Base-by-base conservation (phyloP, 2,329 filamentous ascomycete species). In the Stromatinia cepivora region DNA sequence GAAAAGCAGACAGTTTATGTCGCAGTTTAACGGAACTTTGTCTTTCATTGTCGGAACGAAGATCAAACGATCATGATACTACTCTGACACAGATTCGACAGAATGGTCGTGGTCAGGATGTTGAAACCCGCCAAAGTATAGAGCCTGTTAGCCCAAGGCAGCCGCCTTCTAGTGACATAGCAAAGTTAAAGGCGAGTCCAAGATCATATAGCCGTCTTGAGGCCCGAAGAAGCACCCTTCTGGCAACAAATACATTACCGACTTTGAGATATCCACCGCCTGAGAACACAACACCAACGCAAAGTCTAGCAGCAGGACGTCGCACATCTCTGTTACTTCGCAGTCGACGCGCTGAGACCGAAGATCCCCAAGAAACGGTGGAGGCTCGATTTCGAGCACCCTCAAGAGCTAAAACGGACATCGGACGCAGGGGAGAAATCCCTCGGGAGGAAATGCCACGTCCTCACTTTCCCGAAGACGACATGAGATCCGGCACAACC, bases 1-100 rank as follows among this genome's bases (percentile, higher is more conserved):
- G 94, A 72, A 97, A 97, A 80, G 92, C 93, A 39, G 94, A 99
- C 78, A 93, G 91, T 77, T 88, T 99, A 78, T 98, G 95, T 79
- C 90, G 94, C 67, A 95, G 92, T 76, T 82, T 99, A 73, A 98
- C 94, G 0, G 95, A 99, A 79, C 84, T 99, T 9, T 97, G 93
- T 77, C 86, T 99, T 69, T 92, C 93, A 0, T 82, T 99, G 67
- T 89, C 89, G 42, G 91, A 92, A 72, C 86, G 88, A 53, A 56
- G 66, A 64, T 31, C 34, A 42, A 52, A 56, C 15, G 75, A 78
- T 67, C 72, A 67, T 54, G 77, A 78, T 13, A 71, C 73, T 48
- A 63, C 39, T 9, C 50, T 62, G 11, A 73, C 36, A 54, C 56
- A 72, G 65, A 48, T 61, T 20, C 71, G 72, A 42, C 74, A 75